These are phyloP conservation scores for Lentithecium fluviatile DNA, from an alignment of 495 filamentous ascomycete species.

Conservation along the genomic window DNA sequence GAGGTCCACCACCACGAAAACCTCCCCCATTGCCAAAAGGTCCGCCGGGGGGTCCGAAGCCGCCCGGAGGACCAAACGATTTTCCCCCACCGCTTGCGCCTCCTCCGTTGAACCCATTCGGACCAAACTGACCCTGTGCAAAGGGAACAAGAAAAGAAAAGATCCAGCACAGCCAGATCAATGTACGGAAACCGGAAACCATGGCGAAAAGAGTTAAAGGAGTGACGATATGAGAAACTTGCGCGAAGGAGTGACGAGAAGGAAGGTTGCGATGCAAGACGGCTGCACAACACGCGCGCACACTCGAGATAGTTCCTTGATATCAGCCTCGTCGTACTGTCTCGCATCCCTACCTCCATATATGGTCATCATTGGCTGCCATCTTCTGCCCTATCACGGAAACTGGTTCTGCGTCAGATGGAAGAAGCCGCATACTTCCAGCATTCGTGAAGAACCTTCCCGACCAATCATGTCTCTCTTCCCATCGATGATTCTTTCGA, in stretches of 20 bases:
- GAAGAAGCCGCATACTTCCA: constrained; percentile 6
- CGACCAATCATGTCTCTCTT: not conserved
- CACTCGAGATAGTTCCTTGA: constrained; percentile 7
- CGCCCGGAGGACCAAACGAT: not conserved
- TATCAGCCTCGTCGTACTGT: constrained; percentile 3
- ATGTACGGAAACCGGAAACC: not conserved
- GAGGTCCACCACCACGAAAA: not conserved
- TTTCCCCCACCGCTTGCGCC: not conserved
- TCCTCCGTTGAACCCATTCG: not conserved
- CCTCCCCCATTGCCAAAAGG: not conserved
- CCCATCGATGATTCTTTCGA: not conserved
- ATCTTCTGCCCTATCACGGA: not conserved
- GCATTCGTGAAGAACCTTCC: not conserved
- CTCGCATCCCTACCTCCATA: not conserved
- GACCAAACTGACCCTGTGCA: constrained; percentile 2
- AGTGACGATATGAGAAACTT: not conserved
- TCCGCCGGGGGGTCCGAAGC: not conserved
- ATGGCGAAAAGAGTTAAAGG: constrained; percentile 14
- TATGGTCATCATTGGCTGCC: not conserved
- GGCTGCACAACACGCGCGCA: not conserved
- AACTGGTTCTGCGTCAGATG: constrained; percentile 17
- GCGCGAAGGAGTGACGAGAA: not conserved
- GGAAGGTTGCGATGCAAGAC: not conserved
- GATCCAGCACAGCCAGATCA: constrained; percentile 30
- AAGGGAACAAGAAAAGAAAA: constrained; percentile 14